Evolutionary conservation across 495 filamentous ascomycete genomes (phyloP).

Genomic region (Penicillium cinerascens): DNA sequence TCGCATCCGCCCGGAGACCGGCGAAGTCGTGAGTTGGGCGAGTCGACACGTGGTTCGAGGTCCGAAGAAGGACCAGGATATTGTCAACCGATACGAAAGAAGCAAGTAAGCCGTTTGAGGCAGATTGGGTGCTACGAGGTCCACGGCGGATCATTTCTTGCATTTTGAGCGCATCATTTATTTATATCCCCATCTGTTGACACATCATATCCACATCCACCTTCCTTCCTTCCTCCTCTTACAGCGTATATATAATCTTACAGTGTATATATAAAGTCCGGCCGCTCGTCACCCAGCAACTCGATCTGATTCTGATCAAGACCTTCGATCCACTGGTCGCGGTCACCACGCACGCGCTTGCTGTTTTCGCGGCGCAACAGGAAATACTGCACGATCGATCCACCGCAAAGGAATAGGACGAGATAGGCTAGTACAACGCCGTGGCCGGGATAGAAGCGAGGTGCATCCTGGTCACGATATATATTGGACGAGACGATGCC

Average conservation of each 20-base stretch:
- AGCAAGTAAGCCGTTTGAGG: conserved; percentile 9
- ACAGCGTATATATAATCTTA: conserved; percentile 68
- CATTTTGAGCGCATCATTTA: not conserved
- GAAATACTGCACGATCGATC: conserved; percentile 60
- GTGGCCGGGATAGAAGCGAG: conserved; percentile 56
- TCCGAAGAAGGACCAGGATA: conserved; percentile 49
- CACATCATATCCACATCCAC: not conserved
- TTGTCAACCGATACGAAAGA: conserved; percentile 38
- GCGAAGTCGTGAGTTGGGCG: conserved; percentile 43
- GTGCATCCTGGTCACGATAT: conserved; percentile 54
- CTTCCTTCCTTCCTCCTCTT: not conserved
- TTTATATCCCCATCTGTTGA: not conserved
- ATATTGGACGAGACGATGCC: conserved; percentile 78
- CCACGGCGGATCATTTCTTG: not conserved
- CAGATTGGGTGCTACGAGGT: not conserved
- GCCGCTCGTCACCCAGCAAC: conserved; percentile 62
- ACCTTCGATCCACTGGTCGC: conserved; percentile 61
- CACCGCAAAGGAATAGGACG: conserved; percentile 55
- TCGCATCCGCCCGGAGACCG: conserved; percentile 30
- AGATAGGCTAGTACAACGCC: conserved; percentile 59
- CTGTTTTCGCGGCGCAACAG: conserved; percentile 49
- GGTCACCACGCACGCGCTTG: conserved; percentile 53
- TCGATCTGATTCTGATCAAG: conserved; percentile 30
- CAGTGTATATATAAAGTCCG: conserved; percentile 76
- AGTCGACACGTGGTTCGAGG: conserved; percentile 47